Base-by-base conservation (phyloP, 768 basidiomycete species). In the Leccinum uliginosum region DNA sequence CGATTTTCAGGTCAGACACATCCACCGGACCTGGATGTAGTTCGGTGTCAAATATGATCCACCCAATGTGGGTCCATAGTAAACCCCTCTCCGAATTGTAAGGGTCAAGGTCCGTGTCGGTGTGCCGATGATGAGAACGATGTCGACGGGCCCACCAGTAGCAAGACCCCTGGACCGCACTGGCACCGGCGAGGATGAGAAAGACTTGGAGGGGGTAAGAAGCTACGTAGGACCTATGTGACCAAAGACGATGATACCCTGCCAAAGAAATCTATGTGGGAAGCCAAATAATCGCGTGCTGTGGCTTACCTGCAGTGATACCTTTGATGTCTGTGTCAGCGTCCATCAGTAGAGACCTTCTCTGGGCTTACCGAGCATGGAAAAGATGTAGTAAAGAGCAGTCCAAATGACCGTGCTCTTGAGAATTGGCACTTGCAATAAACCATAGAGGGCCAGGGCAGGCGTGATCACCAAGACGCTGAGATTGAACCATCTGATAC, bases 161-260 rank as follows among this genome's bases (percentile, higher is more conserved):
- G 72, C 89, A 89, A 14, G 90, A 92, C 0, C 91, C 91, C 73
- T 93, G 86, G 3, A 91, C 89, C 4, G 90, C 89, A 66, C 90
- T 91, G 30, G 86, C 83, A 8, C 91, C 91, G 3, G 86, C 89
- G 47, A 83, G 75, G 9, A 90, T 78, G 32, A 93, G 78, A 66
- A 85, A 81, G 50, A 84, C 72, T 67, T 89, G 88, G 15, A 93
- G 79, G 27, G 84, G 81, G n/a, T 76, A 69, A 35, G 84, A 83
- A 5, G 90, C 91, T 57, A 87, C 85, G 70, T 90, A 93, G 2
- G 89, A 84, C 51, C 91, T 81, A 68, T 93, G 91, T 3, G 91
- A 89, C 88, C 89, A 93, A 8, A 92, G 77, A 50, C 91, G 82
- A 72, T 93, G 91, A 71, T 91, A 93, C 27, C 85, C 85, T 86